Conservation (phyloP, 176 grass and related monocot species). For the Lolium rigidum region DNA sequence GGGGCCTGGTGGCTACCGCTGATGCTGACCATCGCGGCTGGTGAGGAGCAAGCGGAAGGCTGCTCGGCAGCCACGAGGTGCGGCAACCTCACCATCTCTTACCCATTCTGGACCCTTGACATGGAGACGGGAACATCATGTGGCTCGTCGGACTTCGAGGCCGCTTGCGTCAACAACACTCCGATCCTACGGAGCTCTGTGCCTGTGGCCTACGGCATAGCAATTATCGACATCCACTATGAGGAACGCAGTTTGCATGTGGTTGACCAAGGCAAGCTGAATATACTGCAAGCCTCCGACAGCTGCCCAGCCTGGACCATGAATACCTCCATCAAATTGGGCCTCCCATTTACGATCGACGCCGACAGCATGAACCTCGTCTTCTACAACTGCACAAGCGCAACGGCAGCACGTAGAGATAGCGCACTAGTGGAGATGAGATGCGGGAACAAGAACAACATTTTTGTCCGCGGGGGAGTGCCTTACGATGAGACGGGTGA, state of each 20-base stretch:
- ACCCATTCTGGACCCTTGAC: constrained; percentile 12
- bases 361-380: constrained; percentile 21
- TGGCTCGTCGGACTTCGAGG: constrained; percentile 1
- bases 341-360: background rate
- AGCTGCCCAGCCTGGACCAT: background rate
- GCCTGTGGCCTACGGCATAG: background rate
- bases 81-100: constrained; percentile 33
- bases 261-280: constrained; percentile 30
- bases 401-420: background rate
- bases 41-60: background rate
- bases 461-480: no score
- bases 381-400: constrained; percentile 31
- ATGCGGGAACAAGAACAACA: background rate
- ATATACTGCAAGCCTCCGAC: background rate
- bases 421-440: background rate
- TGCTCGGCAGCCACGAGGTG: constrained; percentile 22
- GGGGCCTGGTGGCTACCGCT: background rate
- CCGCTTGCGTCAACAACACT: constrained; percentile 38
- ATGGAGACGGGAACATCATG: background rate
- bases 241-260: constrained; percentile 13
- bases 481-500: no score
- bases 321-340: background rate
- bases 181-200: background rate
- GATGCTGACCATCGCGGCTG: background rate
- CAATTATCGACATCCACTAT: constrained; percentile 42